Conservation (phyloP, 805 yeast species). For the Phaffomyces thermotolerans region DNA sequence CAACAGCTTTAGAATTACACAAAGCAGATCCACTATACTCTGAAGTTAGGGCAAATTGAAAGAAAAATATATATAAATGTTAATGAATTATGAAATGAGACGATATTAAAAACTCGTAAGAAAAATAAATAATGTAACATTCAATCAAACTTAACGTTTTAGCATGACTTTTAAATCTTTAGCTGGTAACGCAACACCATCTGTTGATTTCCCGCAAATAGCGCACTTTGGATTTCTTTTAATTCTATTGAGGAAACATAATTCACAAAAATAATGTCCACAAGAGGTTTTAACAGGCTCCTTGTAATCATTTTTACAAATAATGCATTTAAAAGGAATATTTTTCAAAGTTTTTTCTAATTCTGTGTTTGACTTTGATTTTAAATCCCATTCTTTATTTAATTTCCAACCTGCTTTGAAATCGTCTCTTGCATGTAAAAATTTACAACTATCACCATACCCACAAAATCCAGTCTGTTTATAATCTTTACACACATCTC, state of each 20-base stretch:
- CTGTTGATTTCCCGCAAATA: conserved; percentile 53
- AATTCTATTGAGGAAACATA: conserved; percentile 46
- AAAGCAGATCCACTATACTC: conserved; percentile 1
- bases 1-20: neutral
- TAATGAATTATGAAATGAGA: neutral
- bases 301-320: conserved; percentile 50
- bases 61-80: neutral
- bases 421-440: conserved; percentile 85
- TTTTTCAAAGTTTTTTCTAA: conserved; percentile 23
- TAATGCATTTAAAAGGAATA: conserved; percentile 53
- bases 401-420: conserved; percentile 63
- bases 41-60: conserved; percentile 1
- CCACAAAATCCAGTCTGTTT: conserved; percentile 92
- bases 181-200: conserved; percentile 53
- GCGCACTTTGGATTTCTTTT: conserved; percentile 41
- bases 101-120: too few relatives aligned
- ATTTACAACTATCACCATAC: conserved; percentile 95
- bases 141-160: conserved; percentile 4
- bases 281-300: conserved; percentile 54
- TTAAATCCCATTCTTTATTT: conserved; percentile 61
- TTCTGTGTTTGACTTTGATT: conserved; percentile 11
- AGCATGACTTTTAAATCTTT: conserved; percentile 27
- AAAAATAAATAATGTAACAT: neutral
- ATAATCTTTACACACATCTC: conserved; percentile 91
- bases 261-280: conserved; percentile 56